Evolutionary conservation across 2,329 filamentous ascomycete species (phyloP).

Genomic region (Neonectria coccinea): DNA sequence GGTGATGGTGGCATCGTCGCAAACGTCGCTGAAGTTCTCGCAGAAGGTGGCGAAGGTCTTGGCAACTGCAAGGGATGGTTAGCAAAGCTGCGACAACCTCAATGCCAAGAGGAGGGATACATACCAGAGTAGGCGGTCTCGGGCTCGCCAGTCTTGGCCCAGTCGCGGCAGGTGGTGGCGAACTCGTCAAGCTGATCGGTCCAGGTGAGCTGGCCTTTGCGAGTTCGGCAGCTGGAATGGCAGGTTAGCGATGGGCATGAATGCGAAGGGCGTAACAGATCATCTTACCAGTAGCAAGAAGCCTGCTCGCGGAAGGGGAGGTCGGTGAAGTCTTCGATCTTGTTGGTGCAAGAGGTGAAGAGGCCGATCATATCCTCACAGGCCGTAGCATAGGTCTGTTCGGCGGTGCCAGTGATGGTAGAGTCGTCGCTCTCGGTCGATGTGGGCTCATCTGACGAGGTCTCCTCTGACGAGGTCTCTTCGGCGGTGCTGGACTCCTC

Average conservation of each 20-base stretch:
- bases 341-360: constrained; percentile 43
- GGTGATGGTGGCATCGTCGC: constrained; percentile 32
- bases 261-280: not conserved
- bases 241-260: constrained; percentile 28
- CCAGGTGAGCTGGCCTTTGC: constrained; percentile 38
- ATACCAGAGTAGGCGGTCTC: constrained; percentile 44
- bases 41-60: constrained; percentile 47
- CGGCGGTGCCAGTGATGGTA: constrained; percentile 29
- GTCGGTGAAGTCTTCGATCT: constrained; percentile 42
- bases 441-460: constrained; percentile 26
- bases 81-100: constrained; percentile 16
- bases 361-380: constrained; percentile 46
- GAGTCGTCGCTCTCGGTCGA: constrained; percentile 7
- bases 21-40: constrained; percentile 47
- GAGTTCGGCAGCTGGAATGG: constrained; percentile 39
- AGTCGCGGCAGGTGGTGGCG: constrained; percentile 47
- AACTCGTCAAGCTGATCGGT: constrained; percentile 48
- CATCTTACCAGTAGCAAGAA: constrained; percentile 49
- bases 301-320: constrained; percentile 46
- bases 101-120: constrained; percentile 11
- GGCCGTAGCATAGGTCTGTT: constrained; percentile 39
- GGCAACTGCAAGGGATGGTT: constrained; percentile 44
- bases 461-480: constrained; percentile 9
- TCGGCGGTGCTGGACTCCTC: not conserved
- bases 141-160: constrained; percentile 46